These are phyloP conservation scores for Metschnikowia continentalis DNA, from an alignment of 805 yeast genomes.

Conservation along the genomic window DNA sequence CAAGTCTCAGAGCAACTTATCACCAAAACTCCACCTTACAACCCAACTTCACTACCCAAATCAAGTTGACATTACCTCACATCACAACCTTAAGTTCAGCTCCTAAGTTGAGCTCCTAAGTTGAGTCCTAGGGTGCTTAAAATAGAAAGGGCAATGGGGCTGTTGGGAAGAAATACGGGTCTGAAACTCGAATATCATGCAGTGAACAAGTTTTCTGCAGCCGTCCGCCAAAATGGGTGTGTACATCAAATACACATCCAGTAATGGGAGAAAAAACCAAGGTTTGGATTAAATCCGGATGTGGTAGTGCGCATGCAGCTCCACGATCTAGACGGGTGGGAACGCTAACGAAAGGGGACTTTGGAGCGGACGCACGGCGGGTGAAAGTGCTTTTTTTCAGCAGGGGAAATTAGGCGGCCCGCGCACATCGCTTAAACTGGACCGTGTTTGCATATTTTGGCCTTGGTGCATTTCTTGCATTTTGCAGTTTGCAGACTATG, in stretches of 20 bases:
- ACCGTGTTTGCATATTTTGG: neutral
- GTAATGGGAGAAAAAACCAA: neutral
- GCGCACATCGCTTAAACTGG: neutral
- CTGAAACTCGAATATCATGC: neutral
- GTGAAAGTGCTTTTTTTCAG: neutral
- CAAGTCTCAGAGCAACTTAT: no score
- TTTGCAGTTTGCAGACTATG: neutral
- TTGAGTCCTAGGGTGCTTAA: no score
- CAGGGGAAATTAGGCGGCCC: neutral
- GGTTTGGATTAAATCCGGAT: neutral
- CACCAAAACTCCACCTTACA: no score
- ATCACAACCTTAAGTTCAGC: no score
- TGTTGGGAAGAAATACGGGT: neutral
- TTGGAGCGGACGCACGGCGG: neutral
- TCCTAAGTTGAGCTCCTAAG: no score
- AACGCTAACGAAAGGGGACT: neutral
- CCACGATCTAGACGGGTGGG: neutral
- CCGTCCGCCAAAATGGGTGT: neutral
- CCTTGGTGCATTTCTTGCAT: neutral
- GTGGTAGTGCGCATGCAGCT: neutral
- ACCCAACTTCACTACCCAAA: no score
- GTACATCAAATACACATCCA: neutral
- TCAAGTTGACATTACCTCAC: no score
- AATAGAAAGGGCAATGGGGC: no score
- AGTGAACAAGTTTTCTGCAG: neutral